Evolutionary conservation across 2,329 filamentous ascomycete genomes (phyloP).

Genomic region (Fusarium azukiicola): DNA sequence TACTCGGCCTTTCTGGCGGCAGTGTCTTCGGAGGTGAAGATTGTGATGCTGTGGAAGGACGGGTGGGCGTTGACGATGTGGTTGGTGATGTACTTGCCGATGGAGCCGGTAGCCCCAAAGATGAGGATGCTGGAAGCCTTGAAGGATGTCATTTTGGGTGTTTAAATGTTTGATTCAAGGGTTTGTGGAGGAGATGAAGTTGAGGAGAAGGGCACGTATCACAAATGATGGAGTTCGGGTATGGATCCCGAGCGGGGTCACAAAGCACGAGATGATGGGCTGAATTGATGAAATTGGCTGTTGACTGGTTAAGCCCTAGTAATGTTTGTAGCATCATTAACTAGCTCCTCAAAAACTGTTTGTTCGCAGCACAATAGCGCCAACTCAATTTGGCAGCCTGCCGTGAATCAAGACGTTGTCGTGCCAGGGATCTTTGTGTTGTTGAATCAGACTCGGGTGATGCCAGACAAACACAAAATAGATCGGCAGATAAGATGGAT

Average conservation of each 20-base stretch:
- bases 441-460: no score
- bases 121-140: constrained; percentile 49
- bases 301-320: not conserved
- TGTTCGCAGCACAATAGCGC: no score
- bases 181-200: not conserved
- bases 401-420: no score
- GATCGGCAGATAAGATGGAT: no score
- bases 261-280: constrained; percentile 29
- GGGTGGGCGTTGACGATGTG: constrained; percentile 61
- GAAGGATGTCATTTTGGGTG: constrained; percentile 44
- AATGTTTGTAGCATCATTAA: not conserved
- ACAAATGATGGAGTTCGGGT: constrained; percentile 2
- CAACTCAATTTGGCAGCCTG: no score
- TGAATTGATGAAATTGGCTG: constrained; percentile 20
- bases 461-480: no score
- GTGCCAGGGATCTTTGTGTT: no score
- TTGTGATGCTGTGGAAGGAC: constrained; percentile 57
- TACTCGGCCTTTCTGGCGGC: constrained; percentile 43
- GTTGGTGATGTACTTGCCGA: constrained; percentile 66
- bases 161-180: not conserved
- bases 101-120: constrained; percentile 66
- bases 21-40: constrained; percentile 57
- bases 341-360: no score
- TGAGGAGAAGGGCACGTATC: constrained; percentile 1
- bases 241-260: constrained; percentile 36